Conservation (phyloP, 805 yeast genomes). For the Pichia manshurica region DNA sequence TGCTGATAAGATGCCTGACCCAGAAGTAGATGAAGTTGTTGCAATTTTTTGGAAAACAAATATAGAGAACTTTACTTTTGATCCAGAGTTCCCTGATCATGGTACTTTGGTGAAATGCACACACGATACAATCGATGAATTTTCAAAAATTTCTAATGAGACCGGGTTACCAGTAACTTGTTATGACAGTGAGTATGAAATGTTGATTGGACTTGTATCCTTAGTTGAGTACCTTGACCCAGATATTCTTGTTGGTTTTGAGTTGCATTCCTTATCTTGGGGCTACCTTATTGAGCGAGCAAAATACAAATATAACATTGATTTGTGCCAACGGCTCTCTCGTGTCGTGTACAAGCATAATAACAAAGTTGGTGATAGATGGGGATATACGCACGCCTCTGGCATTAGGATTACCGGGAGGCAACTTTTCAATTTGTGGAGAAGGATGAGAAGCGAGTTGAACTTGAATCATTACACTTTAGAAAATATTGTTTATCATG, state of each 20-base stretch:
- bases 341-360: slow-evolving; percentile 46
- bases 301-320: slow-evolving; percentile 38
- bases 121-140: neutral
- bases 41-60: slow-evolving; percentile 63
- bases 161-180: slow-evolving; percentile 29
- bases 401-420: slow-evolving; percentile 68
- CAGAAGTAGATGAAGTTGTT: slow-evolving; percentile 49
- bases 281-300: slow-evolving; percentile 77
- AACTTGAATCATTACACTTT: slow-evolving; percentile 62
- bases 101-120: slow-evolving; percentile 31
- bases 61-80: slow-evolving; percentile 34
- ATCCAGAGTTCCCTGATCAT: slow-evolving; percentile 30
- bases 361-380: slow-evolving; percentile 57
- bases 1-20: slow-evolving; percentile 55
- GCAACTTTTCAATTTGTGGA: slow-evolving; percentile 82
- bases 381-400: slow-evolving; percentile 81
- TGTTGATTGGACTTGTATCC: slow-evolving; percentile 51
- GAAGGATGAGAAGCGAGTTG: slow-evolving; percentile 58
- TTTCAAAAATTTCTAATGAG: slow-evolving; percentile 3
- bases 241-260: slow-evolving; percentile 83
- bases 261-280: slow-evolving; percentile 78
- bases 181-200: slow-evolving; percentile 49
- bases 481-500: slow-evolving; percentile 68
- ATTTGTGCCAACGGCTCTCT: slow-evolving; percentile 55
- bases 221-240: slow-evolving; percentile 69